These are phyloP conservation scores for Chlorophyllum brunneum DNA, from an alignment of 768 basidiomycete species.

Conservation along the genomic window DNA sequence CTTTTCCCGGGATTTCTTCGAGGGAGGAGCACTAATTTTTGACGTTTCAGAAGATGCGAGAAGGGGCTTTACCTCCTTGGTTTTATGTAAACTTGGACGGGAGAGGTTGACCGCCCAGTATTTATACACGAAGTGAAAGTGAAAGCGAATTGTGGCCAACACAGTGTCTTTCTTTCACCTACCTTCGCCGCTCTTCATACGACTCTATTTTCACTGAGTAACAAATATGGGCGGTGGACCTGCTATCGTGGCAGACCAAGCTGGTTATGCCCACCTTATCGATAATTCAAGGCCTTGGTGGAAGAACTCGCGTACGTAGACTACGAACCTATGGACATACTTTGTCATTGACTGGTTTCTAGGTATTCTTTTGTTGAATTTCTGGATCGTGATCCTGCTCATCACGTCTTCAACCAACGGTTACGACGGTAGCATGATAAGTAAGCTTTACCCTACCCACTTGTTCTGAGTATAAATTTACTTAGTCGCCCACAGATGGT, in stretches of 20 bases:
- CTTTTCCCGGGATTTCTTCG: neutral
- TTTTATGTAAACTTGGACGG: no score
- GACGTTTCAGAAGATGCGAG: neutral
- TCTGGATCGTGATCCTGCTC: slow-evolving; percentile 56
- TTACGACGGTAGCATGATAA: slow-evolving; percentile 62
- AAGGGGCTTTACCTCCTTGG: no score
- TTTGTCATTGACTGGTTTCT: neutral
- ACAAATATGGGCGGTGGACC: slow-evolving; percentile 42
- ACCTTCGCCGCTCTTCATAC: neutral
- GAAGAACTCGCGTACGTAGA: slow-evolving; percentile 46
- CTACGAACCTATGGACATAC: no score
- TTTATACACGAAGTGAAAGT: no score
- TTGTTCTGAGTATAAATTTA: neutral
- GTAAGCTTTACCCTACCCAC: slow-evolving; percentile 17
- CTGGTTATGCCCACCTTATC: slow-evolving; percentile 42
- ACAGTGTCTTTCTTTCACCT: neutral
- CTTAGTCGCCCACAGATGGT: slow-evolving; percentile 30
- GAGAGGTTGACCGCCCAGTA: no score
- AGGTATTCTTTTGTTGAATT: slow-evolving; percentile 48
- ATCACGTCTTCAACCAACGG: slow-evolving; percentile 63
- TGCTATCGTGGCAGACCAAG: slow-evolving; percentile 26
- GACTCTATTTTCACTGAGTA: neutral
- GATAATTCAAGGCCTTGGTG: slow-evolving; percentile 52
- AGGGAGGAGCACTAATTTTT: neutral
- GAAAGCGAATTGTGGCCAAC: no score